Base-by-base conservation (phyloP, 2,329 filamentous ascomycete genomes). In the Hymenoscyphus infarciens region DNA sequence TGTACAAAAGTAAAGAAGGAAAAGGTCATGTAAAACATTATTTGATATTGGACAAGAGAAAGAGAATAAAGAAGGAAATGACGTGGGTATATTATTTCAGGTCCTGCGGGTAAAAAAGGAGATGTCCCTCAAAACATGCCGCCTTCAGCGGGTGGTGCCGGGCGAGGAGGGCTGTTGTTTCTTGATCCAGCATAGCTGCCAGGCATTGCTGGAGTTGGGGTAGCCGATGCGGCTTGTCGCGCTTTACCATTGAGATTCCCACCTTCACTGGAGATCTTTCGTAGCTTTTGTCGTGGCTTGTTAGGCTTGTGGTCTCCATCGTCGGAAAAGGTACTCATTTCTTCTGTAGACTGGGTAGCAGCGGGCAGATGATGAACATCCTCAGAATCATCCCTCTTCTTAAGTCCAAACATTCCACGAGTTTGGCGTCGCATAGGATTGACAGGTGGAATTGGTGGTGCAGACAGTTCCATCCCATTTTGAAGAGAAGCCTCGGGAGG, bases 241-340 rank as follows among this genome's bases (percentile, higher is more conserved):
- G 70, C 72, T 62, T 66, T 61, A 11, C 64, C 67, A 64, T 72
- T 74, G 1, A 74, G 61, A 57, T 70, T 70, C 8, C 72, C 72
- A 25, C 71, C 72, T 67, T 74, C 73, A 52, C 72, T 74, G 10
- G 68, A 68, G 45, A 62, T 70, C 61, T 74, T 74, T 27, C 72
- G 62, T 15, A 74, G 63, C 61, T 68, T 70, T 59, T 67, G 64
- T 19, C 66, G 64, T 15, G 45, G 19, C 59, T 62, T 69, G 22
- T 22, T 52, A n/a, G 70, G 64, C 39, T 68, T 71, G 2, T 63
- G 42, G 10, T 74, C 70, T 13, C 64, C 68, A 59, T 74, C 72
- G 29, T 73, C 73, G 15, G 73, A 74, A 64, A 74, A 74, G 0
- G 68, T 73, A 63, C 70, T 72, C 67, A 71, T 70, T 45, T 74